phyloP scores from a whole-genome alignment of 192 early-diverging fungal genomes.

The Backusella tarrabulga region DNA sequence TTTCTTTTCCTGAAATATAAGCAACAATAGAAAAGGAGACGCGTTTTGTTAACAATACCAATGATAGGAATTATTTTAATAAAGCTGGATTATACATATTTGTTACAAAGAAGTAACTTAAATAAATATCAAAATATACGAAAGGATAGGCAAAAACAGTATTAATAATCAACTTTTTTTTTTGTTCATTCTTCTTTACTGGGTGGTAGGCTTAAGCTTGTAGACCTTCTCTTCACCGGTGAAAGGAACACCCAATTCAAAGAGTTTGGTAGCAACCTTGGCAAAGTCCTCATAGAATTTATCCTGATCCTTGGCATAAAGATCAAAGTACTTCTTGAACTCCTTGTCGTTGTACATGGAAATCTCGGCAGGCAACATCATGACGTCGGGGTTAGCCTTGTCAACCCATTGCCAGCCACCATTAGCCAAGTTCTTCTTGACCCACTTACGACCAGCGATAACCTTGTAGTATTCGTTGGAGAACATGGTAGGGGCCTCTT shows the following conservation, averaged over 20 bases:
- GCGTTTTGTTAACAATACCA: background rate
- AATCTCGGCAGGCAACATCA: slow-evolving; percentile 67
- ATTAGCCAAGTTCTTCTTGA: slow-evolving; percentile 64
- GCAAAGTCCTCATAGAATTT: slow-evolving; percentile 93
- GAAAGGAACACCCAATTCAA: slow-evolving; percentile 83
- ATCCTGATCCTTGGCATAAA: slow-evolving; percentile 85
- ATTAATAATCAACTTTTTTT: background rate
- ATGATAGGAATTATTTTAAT: background rate
- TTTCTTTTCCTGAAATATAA: background rate
- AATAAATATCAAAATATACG: background rate
- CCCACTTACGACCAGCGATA: slow-evolving; percentile 79
- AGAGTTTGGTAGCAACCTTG: slow-evolving; percentile 77
- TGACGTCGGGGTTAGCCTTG: slow-evolving; percentile 61
- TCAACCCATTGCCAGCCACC: slow-evolving; percentile 89
- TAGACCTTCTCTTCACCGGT: slow-evolving; percentile 66
- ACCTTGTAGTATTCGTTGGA: slow-evolving; percentile 88
- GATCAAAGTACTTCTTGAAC: slow-evolving; percentile 75
- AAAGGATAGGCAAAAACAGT: background rate
- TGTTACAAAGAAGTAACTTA: slow-evolving; percentile 2
- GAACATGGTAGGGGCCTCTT: slow-evolving; percentile 82
- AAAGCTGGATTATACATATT: slow-evolving; percentile 1
- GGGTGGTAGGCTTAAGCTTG: slow-evolving; percentile 59
- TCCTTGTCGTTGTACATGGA: slow-evolving; percentile 55
- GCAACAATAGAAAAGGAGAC: background rate
- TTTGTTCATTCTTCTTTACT: slow-evolving; percentile 23